Evolutionary conservation across 495 filamentous ascomycete genomes (phyloP).

Genomic region (Amphirosellinia nigrospora): DNA sequence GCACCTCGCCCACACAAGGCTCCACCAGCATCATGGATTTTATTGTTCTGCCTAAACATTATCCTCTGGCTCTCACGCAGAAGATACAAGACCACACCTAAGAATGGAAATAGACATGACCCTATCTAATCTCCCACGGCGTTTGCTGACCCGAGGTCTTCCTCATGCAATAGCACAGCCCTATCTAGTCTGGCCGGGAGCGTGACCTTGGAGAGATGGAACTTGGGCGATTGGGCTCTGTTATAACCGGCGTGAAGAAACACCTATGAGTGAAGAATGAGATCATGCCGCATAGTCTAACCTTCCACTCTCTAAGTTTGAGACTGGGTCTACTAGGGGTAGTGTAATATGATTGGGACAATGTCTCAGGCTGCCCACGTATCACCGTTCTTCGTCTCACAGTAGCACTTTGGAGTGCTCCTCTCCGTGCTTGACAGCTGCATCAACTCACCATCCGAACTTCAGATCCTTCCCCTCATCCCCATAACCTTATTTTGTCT

Average conservation of each 20-base stretch:
- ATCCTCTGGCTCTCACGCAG: neutral
- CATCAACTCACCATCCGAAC: neutral
- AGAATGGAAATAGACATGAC: neutral
- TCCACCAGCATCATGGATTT: neutral
- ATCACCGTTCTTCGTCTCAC: neutral
- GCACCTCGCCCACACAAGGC: neutral
- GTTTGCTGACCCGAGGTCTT: neutral
- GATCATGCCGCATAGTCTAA: neutral
- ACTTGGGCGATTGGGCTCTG: too few relatives aligned
- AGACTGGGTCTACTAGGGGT: neutral
- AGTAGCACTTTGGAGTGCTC: neutral
- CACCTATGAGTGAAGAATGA: neutral
- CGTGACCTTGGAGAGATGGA: too few relatives aligned
- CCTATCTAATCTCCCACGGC: constrained; percentile 8
- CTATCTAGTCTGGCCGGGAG: neutral
- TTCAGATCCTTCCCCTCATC: neutral
- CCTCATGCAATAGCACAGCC: neutral
- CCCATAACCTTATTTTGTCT: constrained; percentile 3
- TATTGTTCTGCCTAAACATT: constrained; percentile 1
- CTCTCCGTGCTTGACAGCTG: neutral
- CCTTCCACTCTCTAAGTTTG: neutral
- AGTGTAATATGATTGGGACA: neutral
- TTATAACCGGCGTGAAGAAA: neutral
- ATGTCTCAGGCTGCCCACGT: neutral
- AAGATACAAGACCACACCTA: neutral